phyloP scores from a whole-genome alignment of 306 rosid genomes.

The Medicago arabica region DNA sequence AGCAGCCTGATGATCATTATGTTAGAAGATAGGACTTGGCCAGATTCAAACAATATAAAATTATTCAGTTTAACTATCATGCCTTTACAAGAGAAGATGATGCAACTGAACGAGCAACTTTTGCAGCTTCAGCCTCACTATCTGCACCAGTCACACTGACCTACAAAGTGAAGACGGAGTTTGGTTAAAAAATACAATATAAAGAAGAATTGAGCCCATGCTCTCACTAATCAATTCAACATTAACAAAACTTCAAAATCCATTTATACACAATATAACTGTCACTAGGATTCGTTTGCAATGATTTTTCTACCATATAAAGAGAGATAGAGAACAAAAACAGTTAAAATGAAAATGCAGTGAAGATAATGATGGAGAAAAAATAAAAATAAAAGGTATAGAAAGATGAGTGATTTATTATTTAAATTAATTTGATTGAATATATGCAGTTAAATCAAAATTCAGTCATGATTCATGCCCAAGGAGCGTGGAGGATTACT shows the following conservation, averaged over 20 bases:
- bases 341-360: neutral
- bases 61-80: conserved; percentile 41
- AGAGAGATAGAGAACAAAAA: neutral
- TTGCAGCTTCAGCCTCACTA: conserved; percentile 85
- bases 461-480: conserved; percentile 30
- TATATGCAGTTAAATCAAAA: neutral
- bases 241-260: conserved; percentile 17
- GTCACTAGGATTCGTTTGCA: neutral
- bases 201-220: conserved; percentile 3
- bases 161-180: conserved; percentile 51
- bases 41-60: conserved; percentile 15
- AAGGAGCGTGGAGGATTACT: conserved; percentile 10
- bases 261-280: neutral
- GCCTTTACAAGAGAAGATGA: conserved; percentile 88
- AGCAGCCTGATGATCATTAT: conserved; percentile 69
- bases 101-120: conserved; percentile 91
- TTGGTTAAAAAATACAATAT: conserved; percentile 17
- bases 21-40: conserved; percentile 23
- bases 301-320: neutral
- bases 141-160: conserved; percentile 75
- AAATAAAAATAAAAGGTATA: neutral
- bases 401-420: neutral
- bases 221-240: conserved; percentile 28
- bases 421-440: conserved; percentile 8
- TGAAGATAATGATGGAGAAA: neutral